These are phyloP conservation scores for Pyrus hybrid DNA, from an alignment of 331 rosid species.

Conservation along the genomic window DNA sequence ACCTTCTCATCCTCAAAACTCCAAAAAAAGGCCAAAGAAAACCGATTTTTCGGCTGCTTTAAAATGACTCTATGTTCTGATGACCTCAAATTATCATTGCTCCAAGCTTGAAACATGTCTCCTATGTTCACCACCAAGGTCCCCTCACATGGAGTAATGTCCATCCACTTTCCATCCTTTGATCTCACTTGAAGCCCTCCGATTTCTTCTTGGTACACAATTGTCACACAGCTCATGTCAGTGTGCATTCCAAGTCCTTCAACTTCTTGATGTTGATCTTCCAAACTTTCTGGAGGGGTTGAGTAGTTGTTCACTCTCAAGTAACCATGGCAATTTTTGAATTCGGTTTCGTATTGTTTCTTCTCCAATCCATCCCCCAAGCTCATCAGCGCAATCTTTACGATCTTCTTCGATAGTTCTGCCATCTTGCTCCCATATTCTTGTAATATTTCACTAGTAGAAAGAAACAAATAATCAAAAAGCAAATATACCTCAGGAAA, in stretches of 20 bases:
- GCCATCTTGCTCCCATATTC: conserved; percentile 90
- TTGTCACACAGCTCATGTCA: conserved; percentile 90
- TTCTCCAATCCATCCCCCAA: conserved; percentile 56
- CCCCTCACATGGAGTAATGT: conserved; percentile 68
- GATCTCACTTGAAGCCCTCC: conserved; percentile 94
- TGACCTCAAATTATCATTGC: conserved; percentile 74
- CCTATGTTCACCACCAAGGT: conserved; percentile 83
- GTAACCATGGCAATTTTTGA: conserved; percentile 82
- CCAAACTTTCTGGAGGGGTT: conserved; percentile 40
- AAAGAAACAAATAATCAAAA: neutral
- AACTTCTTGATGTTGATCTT: conserved; percentile 19
- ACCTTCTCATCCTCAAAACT: conserved; percentile 78
- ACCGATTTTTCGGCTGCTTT: conserved; percentile 51
- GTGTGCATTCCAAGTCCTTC: conserved; percentile 97
- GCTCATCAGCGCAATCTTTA: conserved; percentile 48
- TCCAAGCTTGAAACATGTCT: conserved; percentile 95
- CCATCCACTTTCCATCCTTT: conserved; percentile 73
- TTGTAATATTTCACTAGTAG: conserved; percentile 57
- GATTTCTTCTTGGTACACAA: conserved; percentile 66
- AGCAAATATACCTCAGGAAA: neutral
- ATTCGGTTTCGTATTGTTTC: conserved; percentile 44
- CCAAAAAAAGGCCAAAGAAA: conserved; percentile 91
- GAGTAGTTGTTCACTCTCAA: conserved; percentile 78
- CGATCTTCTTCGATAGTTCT: conserved; percentile 55
- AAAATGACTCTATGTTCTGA: conserved; percentile 83